Base-by-base conservation (phyloP, 352 stramenopile species). In the Globisporangium irregulare region DNA sequence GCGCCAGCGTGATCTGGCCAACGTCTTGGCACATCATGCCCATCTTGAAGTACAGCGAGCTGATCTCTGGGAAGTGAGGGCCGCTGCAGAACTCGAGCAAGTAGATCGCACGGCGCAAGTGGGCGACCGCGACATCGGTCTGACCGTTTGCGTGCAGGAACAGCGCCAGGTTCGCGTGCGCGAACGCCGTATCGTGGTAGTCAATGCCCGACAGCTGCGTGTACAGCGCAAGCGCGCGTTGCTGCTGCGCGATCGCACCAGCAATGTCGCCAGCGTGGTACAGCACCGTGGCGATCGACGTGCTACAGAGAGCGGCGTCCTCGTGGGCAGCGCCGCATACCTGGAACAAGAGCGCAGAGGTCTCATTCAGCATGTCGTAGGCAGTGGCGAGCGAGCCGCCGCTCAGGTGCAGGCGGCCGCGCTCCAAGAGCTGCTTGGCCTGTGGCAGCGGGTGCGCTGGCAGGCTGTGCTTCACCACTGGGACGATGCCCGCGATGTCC, bases 11-110 rank as follows among this genome's bases (percentile, higher is more conserved):
- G 53, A 95, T 84, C 56, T 98, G 90, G 4, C 84, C 88, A 24
- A 94, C 81, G 66, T 98, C 90, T 58, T 97, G 90, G 80, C 97
- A 99, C 73, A 98, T 94, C 66, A 91, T 97, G 57, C 95, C 96
- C 76, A 98, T 88, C 73, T 97, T 97, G 76, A 98, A 93, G 74
- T 98, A 98, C 4, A 94, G 80, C 58, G 87, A 87, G 53, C 86
- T 92, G 63, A 98, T 87, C 73, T 98, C 93, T 8, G 91, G 80
- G 69, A 96, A 95, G 67, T 97, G 87, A 56, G 87, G 87, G 3
- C 97, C 96, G 27, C 80, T 90, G 72, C 97, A 89, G 29, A 98
- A 78, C 73, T 99, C 94, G 64, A 98, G 87, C 54, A 99, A 72
- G 69, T 98, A 98, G 69, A 98, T 90, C 8, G 91, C 84, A 43